A percentile compares a stretch with the other conserved stretches of the same genome.
Conservation (phyloP, 768 basidiomycete species). For the Kwoniella europaea region DNA sequence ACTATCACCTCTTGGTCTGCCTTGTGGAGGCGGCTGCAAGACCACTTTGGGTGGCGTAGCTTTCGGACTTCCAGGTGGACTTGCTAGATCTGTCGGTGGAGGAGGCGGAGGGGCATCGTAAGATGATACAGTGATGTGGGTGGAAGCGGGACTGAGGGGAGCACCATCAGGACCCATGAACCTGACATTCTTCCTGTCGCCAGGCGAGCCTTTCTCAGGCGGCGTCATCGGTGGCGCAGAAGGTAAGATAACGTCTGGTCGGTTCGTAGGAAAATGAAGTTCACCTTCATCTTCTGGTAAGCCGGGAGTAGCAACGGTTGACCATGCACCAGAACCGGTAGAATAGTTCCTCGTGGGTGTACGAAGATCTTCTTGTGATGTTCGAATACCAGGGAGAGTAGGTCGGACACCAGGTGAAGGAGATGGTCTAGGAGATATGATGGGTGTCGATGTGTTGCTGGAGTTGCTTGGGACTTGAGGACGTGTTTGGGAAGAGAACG, state of each 20-base stretch:
- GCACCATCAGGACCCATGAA: slow-evolving; percentile 58
- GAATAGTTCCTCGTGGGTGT: slow-evolving; percentile 31
- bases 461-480: slow-evolving; percentile 16
- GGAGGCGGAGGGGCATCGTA: slow-evolving; percentile 50
- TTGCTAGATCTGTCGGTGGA: slow-evolving; percentile 44
- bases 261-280: slow-evolving; percentile 33
- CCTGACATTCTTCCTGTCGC: slow-evolving; percentile 54
- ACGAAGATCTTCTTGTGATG: slow-evolving; percentile 17
- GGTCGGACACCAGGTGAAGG: slow-evolving; percentile 20
- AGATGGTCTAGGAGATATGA: slow-evolving; percentile 40
- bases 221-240: slow-evolving; percentile 26
- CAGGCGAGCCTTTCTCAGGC: slow-evolving; percentile 21
- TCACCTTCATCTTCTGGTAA: slow-evolving; percentile 47
- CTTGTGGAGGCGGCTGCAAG: slow-evolving; percentile 12
- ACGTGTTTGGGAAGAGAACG: slow-evolving; percentile 31
- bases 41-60: slow-evolving; percentile 15
- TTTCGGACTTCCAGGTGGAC: slow-evolving; percentile 31
- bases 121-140: slow-evolving; percentile 47
- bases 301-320: slow-evolving; percentile 77
- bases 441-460: slow-evolving; percentile 28
- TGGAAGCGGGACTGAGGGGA: slow-evolving; percentile 52
- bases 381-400: slow-evolving; percentile 31
- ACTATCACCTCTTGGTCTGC: slow-evolving; percentile 30
- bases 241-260: slow-evolving; percentile 21
- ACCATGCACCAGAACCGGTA: slow-evolving; percentile 69